Evolutionary conservation across 352 stramenopile genomes (phyloP), one percentile per base, ranked within the genome.

Genomic region (Plasmopara halstedii): DNA sequence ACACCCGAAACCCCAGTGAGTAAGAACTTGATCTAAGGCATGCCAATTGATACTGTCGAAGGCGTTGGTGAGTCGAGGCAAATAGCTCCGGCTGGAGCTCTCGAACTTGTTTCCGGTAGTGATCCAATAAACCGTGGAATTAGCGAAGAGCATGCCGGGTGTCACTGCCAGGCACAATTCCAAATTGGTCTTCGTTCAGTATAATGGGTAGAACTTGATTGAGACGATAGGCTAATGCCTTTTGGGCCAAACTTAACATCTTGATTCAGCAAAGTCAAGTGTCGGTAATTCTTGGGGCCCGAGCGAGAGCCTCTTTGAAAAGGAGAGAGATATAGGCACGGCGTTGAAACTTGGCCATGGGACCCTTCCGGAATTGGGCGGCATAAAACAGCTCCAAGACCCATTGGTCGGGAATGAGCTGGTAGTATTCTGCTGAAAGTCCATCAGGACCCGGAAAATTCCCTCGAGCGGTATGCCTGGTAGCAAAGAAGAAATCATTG

Each of bases 31-130:
- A 18, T 41, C 18, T 2, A 50, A n/a, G 2, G 21, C 43, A n/a
- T 41, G 21, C 43, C 43, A 42, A n/a, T 42, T 41, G 21, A 42
- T 21, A 50, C 32, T 50, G 11, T 42, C 43, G 18, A 50, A 35
- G 1, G 43, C 43, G 19, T 50, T 50, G 0, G 31, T 23, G 17
- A 42, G 22, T 50, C 21, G 6, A 50, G 32, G 22, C 20, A 35
- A 11, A 50, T 26, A 2, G 43, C 32, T 2, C 43, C 43, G 10
- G 32, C 43, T 2, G 32, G 32, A 22, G 6, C 4, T 14, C 20
- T 0, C 10, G 3, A 6, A 35, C 35, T 13, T 15, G 20, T 9
- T 13, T 7, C 11, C 8, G 3, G 17, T 32, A 50, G 13, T 42
- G 17, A 13, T 41, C 6, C n/a, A n/a, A 19, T 6, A 26, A 10